Conservation (phyloP, 2,329 filamentous ascomycete species). For the Colletotrichum shisoi region DNA sequence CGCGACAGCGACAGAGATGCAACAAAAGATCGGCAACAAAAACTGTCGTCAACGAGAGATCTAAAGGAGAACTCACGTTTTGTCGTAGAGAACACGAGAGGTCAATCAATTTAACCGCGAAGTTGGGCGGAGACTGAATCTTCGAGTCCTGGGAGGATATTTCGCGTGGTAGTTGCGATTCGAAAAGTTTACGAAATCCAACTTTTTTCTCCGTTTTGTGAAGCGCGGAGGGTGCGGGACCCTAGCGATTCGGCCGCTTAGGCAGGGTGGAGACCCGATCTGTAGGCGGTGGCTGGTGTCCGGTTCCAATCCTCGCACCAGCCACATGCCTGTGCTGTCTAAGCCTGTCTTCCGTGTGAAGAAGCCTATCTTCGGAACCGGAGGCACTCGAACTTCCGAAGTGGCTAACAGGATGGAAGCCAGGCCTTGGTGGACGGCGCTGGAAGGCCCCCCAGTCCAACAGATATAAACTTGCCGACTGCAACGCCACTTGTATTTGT, state of each 20-base stretch:
- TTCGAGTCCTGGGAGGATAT: conserved; percentile 76
- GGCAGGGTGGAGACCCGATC: conserved; percentile 18
- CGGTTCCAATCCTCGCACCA: background rate
- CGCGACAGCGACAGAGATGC: conserved; percentile 21
- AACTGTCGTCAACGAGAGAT: background rate
- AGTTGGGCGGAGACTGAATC: conserved; percentile 98
- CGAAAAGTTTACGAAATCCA: conserved; percentile 43
- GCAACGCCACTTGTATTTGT: conserved; percentile 37
- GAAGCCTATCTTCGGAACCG: conserved; percentile 20
- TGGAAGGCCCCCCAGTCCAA: conserved; percentile 32
- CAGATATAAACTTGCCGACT: conserved; percentile 40
- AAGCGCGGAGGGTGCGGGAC: conserved; percentile 35
- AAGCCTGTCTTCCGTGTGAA: too few relatives aligned
- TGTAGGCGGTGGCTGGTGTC: conserved; percentile 17
- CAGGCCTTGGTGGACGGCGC: conserved; percentile 19
- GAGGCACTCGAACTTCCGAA: conserved; percentile 24
- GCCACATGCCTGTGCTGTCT: background rate
- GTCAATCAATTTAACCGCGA: conserved; percentile 99
- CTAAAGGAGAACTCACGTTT: conserved; percentile 49
- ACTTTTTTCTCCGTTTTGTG: conserved; percentile 40
- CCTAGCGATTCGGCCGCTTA: conserved; percentile 30
- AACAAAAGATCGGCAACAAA: conserved; percentile 2
- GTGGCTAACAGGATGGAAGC: conserved; percentile 8
- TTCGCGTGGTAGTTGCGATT: conserved; percentile 39
- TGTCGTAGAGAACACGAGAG: conserved; percentile 75